phyloP scores from a whole-genome alignment of 192 early-diverging fungal genomes.

The Backusella sp. region DNA sequence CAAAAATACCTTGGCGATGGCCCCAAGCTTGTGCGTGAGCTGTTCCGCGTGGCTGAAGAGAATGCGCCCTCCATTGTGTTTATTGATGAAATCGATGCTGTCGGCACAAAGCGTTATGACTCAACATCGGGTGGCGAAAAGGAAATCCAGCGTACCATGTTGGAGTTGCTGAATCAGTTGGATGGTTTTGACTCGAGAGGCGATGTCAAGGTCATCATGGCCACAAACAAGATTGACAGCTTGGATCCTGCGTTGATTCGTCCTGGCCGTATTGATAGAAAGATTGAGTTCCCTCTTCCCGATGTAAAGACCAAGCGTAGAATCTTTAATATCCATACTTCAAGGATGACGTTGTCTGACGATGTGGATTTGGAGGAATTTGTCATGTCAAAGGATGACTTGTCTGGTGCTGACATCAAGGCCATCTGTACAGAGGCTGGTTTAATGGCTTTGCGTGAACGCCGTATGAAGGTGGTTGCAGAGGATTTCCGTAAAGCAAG shows the following conservation, averaged over 20 bases:
- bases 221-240: conserved; percentile 97
- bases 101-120: conserved; percentile 97
- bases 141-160: conserved; percentile 97
- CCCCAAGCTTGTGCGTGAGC: conserved; percentile 95
- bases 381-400: conserved; percentile 99
- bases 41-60: conserved; percentile 96
- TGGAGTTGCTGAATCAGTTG: conserved; percentile 96
- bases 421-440: conserved; percentile 99
- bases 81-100: conserved; percentile 99
- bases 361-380: conserved; percentile 99
- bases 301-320: conserved; percentile 97
- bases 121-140: conserved; percentile 93
- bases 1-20: conserved; percentile 99
- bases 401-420: conserved; percentile 98
- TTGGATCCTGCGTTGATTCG: conserved; percentile 96
- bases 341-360: conserved; percentile 90
- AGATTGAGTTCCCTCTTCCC: conserved; percentile 98
- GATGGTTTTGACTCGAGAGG: conserved; percentile 96
- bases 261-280: conserved; percentile 94
- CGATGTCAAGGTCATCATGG: conserved; percentile 99
- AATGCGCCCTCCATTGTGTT: conserved; percentile 98
- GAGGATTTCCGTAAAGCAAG: conserved; percentile 97
- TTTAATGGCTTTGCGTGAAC: conserved; percentile 92
- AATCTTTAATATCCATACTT: conserved; percentile 95
- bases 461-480: conserved; percentile 96